phyloP scores from a whole-genome alignment of 169 alveolate species.

The Plasmodium inui region DNA sequence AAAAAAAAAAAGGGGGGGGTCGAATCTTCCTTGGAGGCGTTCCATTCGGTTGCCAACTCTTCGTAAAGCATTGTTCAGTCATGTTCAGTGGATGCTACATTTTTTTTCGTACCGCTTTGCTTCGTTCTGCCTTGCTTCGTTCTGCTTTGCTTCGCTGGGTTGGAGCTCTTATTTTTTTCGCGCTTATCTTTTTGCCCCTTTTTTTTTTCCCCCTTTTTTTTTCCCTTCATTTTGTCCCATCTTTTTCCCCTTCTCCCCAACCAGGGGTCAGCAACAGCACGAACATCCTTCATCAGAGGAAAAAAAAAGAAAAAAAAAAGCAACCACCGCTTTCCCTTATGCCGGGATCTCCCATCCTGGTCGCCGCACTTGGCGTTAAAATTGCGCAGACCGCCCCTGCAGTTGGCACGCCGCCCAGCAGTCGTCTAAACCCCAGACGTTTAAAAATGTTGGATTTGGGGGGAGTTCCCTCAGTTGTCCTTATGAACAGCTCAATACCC shows the following conservation, averaged over 20 bases:
- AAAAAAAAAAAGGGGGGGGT: not conserved
- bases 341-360: not conserved
- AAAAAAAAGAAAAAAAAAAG: no score
- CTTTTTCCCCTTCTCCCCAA: not conserved
- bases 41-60: not conserved
- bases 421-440: no score
- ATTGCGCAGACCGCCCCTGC: not conserved
- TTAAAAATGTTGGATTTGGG: no score
- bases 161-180: not conserved
- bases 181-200: not conserved
- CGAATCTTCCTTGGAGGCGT: not conserved
- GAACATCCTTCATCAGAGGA: not conserved
- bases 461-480: not conserved
- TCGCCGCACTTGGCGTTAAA: not conserved
- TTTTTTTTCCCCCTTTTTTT: not conserved
- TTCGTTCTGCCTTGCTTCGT: not conserved
- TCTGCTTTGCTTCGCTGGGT: not conserved
- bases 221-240: not conserved
- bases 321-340: not conserved
- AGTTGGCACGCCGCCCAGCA: not conserved
- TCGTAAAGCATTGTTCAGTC: not conserved
- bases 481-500: not conserved
- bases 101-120: no score
- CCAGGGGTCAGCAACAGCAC: not conserved
- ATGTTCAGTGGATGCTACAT: not conserved